Conservation (phyloP, 2,329 filamentous ascomycete genomes). For the Ceratocystis colombiana region DNA sequence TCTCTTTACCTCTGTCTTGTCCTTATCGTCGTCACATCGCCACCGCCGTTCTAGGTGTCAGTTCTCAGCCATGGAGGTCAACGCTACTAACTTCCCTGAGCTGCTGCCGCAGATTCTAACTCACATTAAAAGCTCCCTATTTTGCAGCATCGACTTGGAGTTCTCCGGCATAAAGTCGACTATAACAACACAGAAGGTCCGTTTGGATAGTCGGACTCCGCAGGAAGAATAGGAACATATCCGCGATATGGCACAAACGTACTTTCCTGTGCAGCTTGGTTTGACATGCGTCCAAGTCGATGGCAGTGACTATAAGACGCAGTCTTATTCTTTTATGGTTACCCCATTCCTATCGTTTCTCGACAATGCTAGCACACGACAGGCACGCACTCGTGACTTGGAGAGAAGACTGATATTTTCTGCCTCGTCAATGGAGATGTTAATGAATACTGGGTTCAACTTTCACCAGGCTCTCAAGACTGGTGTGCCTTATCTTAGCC, state of each 20-base stretch:
- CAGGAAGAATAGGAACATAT: slow-evolving; percentile 30
- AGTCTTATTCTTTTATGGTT: slow-evolving; percentile 32
- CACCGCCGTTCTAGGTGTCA: background rate
- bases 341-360: slow-evolving; percentile 29
- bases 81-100: slow-evolving; percentile 26
- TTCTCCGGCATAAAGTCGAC: slow-evolving; percentile 33
- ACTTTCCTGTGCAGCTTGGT: slow-evolving; percentile 34
- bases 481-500: slow-evolving; percentile 32
- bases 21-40: background rate
- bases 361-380: background rate
- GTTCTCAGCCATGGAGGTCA: slow-evolving; percentile 27
- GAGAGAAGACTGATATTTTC: slow-evolving; percentile 28
- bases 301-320: slow-evolving; percentile 27
- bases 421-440: slow-evolving; percentile 30
- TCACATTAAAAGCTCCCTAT: slow-evolving; percentile 30
- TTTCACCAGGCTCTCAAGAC: slow-evolving; percentile 28
- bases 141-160: slow-evolving; percentile 34
- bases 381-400: background rate
- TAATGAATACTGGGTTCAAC: slow-evolving; percentile 29
- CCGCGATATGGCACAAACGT: slow-evolving; percentile 30
- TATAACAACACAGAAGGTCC: slow-evolving; percentile 10
- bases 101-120: slow-evolving; percentile 31
- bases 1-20: too few relatives aligned
- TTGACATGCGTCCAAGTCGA: slow-evolving; percentile 31
- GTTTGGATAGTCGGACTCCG: background rate